phyloP scores from a whole-genome alignment of 2,329 filamentous ascomycete species.

The Phialemoniopsis sp. region DNA sequence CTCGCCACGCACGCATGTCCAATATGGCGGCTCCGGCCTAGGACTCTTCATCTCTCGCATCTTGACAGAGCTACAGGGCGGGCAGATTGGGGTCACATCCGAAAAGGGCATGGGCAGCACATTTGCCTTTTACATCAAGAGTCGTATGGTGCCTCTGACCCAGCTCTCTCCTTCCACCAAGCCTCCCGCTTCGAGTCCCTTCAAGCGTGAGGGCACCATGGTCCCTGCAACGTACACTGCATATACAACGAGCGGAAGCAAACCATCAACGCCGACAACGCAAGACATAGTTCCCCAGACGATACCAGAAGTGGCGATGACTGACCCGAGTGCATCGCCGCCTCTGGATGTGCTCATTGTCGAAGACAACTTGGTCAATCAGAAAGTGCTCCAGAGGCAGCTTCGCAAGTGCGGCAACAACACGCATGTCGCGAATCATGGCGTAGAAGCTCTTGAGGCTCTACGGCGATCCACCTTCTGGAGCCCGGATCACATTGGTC shows the following conservation, averaged over 20 bases:
- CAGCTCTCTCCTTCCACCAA: slow-evolving; percentile 23
- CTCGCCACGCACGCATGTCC: slow-evolving; percentile 69
- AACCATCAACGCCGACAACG: too few species aligned
- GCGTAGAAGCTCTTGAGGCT: slow-evolving; percentile 56
- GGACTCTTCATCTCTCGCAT: slow-evolving; percentile 76
- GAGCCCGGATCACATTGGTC: slow-evolving; percentile 18
- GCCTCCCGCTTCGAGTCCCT: neutral
- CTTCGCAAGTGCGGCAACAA: slow-evolving; percentile 57
- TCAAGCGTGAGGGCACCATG: neutral
- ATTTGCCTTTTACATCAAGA: slow-evolving; percentile 74
- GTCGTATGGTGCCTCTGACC: slow-evolving; percentile 39
- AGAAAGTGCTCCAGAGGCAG: slow-evolving; percentile 59
- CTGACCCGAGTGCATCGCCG: slow-evolving; percentile 21
- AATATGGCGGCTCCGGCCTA: slow-evolving; percentile 74
- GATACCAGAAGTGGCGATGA: neutral
- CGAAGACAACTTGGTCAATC: slow-evolving; percentile 66
- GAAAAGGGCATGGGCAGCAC: slow-evolving; percentile 65
- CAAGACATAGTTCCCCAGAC: too few species aligned
- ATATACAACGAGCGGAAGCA: too few species aligned
- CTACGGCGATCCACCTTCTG: slow-evolving; percentile 53
- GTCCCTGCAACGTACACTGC: neutral
- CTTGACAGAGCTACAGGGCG: slow-evolving; percentile 72
- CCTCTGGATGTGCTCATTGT: slow-evolving; percentile 58
- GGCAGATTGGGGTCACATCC: slow-evolving; percentile 70
- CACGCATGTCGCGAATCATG: slow-evolving; percentile 61